Evolutionary conservation across 495 filamentous ascomycete genomes (phyloP).

Genomic region (Aspergillus sclerotiicarbonarius): DNA sequence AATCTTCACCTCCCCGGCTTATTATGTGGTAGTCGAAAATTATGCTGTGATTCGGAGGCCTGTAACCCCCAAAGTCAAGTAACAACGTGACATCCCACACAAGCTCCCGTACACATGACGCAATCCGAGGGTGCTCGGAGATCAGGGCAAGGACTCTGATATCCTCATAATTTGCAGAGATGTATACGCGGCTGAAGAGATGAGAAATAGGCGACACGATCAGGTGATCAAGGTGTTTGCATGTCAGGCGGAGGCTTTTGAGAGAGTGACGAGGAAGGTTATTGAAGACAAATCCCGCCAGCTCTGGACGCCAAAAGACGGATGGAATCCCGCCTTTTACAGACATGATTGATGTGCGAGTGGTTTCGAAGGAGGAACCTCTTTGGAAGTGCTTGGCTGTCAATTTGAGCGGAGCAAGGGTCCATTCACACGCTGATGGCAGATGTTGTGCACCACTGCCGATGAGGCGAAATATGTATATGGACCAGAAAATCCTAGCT

Average conservation of each 20-base stretch:
- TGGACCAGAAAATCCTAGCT: no score
- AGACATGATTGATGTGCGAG: background rate
- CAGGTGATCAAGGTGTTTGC: background rate
- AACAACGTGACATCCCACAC: constrained; percentile 5
- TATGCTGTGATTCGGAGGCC: no score
- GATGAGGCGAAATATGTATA: no score
- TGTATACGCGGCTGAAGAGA: constrained; percentile 1
- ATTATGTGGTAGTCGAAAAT: background rate
- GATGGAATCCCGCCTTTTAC: background rate
- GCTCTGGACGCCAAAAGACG: background rate
- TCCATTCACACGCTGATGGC: no score
- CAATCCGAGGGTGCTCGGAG: background rate
- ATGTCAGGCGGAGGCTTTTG: constrained; percentile 5
- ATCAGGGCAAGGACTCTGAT: background rate
- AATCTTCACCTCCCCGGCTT: background rate
- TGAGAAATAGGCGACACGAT: background rate
- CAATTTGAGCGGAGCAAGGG: no score
- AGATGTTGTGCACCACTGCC: no score
- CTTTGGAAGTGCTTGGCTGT: no score
- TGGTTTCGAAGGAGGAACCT: no score
- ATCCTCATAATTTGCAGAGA: background rate
- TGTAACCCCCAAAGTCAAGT: no score
- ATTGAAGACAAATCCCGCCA: background rate
- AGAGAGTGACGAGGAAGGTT: background rate
- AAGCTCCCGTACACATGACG: constrained; percentile 6